These are phyloP conservation scores for Macaranga tanarius DNA, from an alignment of 441 rosid species.

Conservation along the genomic window DNA sequence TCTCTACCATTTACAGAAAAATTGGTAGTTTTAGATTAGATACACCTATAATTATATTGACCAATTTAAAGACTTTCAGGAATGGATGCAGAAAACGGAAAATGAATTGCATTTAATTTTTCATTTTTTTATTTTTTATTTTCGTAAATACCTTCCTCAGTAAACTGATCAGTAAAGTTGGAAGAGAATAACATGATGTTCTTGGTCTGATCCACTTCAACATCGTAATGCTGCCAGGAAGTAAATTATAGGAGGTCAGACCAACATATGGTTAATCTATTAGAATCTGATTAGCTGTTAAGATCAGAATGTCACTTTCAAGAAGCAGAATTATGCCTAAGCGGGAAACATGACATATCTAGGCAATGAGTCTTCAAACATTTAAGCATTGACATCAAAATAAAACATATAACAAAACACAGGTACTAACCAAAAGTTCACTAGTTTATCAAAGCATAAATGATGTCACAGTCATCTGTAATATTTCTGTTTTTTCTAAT, in stretches of 20 bases:
- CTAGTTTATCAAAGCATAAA: too few species aligned
- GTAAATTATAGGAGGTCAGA: conserved; percentile 8
- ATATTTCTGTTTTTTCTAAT: neutral
- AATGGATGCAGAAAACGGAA: neutral
- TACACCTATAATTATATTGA: neutral
- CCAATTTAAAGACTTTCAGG: neutral
- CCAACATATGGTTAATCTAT: neutral
- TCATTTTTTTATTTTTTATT: neutral
- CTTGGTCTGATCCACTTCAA: conserved; percentile 8
- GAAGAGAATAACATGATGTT: conserved; percentile 15
- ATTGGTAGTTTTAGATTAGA: neutral
- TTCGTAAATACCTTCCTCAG: conserved; percentile 29
- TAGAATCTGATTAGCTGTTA: conserved; percentile 1
- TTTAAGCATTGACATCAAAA: neutral
- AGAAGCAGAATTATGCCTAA: conserved; percentile 4
- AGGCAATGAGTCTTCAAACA: neutral
- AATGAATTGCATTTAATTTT: neutral
- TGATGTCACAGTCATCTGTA: neutral
- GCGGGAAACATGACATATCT: neutral
- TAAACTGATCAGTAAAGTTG: conserved; percentile 14
- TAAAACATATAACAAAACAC: too few species aligned
- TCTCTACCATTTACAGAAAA: conserved; percentile 15
- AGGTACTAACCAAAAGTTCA: too few species aligned
- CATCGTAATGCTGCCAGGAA: conserved; percentile 25
- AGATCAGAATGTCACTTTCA: conserved; percentile 2